Percentiles rank a stretch among this genome's conserved stretches.
Evolutionary conservation across 805 yeast species (phyloP).

Genomic region (Candida germanica): DNA sequence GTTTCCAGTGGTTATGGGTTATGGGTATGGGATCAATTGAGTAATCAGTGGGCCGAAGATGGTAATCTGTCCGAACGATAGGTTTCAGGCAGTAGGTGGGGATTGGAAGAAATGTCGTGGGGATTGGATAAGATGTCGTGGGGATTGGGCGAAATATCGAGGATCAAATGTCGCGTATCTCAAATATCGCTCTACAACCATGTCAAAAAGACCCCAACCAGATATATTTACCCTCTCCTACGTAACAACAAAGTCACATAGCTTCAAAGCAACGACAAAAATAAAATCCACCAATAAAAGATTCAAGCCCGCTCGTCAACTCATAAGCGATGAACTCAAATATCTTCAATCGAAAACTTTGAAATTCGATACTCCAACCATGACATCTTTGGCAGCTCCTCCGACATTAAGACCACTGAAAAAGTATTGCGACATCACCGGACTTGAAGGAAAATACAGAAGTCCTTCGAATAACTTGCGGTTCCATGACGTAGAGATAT

Average conservation of each 20-base stretch:
- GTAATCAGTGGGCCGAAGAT: too few relatives aligned
- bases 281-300: constrained; percentile 51
- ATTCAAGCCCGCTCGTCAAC: constrained; percentile 71
- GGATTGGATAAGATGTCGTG: too few relatives aligned
- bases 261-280: constrained; percentile 57
- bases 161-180: too few relatives aligned
- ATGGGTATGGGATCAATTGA: too few relatives aligned
- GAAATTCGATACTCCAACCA: constrained; percentile 57
- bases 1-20: too few relatives aligned
- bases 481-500: constrained; percentile 81
- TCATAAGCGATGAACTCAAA: constrained; percentile 74
- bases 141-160: too few relatives aligned
- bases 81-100: too few relatives aligned
- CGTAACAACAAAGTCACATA: constrained; percentile 39
- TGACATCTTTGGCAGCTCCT: constrained; percentile 73
- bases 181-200: too few relatives aligned
- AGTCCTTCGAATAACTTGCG: constrained; percentile 73
- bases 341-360: constrained; percentile 45
- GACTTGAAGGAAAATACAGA: constrained; percentile 73
- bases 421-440: constrained; percentile 92
- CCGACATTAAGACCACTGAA: constrained; percentile 80
- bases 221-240: constrained; percentile 33
- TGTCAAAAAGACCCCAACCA: not conserved
- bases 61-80: too few relatives aligned
- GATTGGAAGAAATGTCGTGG: too few relatives aligned